Percentiles rank a stretch among this genome's conserved stretches.
phyloP scores from a whole-genome alignment of 441 rosid genomes.

The Aleurites moluccanus region DNA sequence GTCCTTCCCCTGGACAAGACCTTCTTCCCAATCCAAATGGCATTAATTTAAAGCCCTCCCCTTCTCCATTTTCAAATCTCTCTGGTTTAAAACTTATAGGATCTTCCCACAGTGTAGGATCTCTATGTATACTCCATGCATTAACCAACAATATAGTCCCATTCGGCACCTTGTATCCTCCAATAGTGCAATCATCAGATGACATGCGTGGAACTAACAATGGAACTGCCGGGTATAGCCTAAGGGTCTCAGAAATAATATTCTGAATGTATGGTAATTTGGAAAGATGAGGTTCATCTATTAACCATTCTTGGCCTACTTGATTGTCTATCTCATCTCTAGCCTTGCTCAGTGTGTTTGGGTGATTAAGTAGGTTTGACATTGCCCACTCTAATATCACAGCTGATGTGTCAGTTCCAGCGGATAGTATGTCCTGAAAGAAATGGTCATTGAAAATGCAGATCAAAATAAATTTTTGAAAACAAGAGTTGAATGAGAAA shows the following conservation, averaged over 20 bases:
- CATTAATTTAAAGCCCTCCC: background rate
- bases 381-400: slow-evolving; percentile 21
- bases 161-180: slow-evolving; percentile 8
- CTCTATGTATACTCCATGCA: slow-evolving; percentile 24
- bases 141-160: slow-evolving; percentile 5
- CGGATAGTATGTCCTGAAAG: slow-evolving; percentile 18
- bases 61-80: slow-evolving; percentile 12
- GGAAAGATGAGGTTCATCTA: slow-evolving; percentile 11
- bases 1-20: slow-evolving; percentile 19
- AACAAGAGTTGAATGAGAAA: too few relatives aligned
- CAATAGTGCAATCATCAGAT: background rate
- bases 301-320: background rate
- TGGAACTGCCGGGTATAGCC: slow-evolving; percentile 14
- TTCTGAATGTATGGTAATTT: slow-evolving; percentile 13
- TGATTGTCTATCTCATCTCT: slow-evolving; percentile 15
- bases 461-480: too few relatives aligned
- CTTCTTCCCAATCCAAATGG: slow-evolving; percentile 2
- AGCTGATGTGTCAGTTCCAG: slow-evolving; percentile 21
- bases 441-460: background rate
- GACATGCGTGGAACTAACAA: slow-evolving; percentile 16
- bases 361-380: slow-evolving; percentile 7
- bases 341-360: background rate
- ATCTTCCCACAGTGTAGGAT: slow-evolving; percentile 19
- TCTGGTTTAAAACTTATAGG: slow-evolving; percentile 16
- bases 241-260: slow-evolving; percentile 6